Evolutionary conservation across 495 filamentous ascomycete species (phyloP), one percentile per base, ranked within the genome.

Genomic region (Amniculicola lignicola): DNA sequence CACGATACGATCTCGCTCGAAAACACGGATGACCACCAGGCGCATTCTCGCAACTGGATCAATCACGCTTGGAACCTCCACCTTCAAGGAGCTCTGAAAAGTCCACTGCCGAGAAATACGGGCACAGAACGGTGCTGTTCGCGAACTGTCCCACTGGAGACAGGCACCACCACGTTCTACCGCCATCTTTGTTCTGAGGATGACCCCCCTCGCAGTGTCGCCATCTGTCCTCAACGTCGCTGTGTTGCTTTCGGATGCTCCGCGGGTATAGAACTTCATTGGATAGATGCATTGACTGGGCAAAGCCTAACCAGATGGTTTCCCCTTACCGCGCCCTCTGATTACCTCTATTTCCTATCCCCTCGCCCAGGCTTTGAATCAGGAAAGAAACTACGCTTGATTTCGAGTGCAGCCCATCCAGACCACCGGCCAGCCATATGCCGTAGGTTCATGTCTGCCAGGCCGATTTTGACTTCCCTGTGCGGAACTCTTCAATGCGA

Each of bases 211-310:
- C 77, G 78, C 47, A 84, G 79, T 10, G 78, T 89, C 4, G 81
- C 86, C 1, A 79, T 90, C 42, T 87, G 81, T 53, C 86, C 86
- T 10, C 79, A 82, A 25, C 76, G 83, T 25, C 77, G 77, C 16
- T 86, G 83, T 61, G 79, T 87, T 11, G 86, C 85, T 1, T 89
- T 88, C 71, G 86, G 86, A 15, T 88, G 81, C 43, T 74, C 75
- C 19, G 72, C 75, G 7, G 83, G 86, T 6, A 82, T 89, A 36
- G 84, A 90, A 58, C 68, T 90, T 7, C 83, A 87, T 58, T 89
- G 86, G 84, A 71, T 86, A 22, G 84, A 88, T 63, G 79, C 80
- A 35, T 59, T 77, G 23, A 84, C 77, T 2, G 77, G 79, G 0
- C 77, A 80, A 53, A 75, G 81, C 39, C 70, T 79, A 43, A 82